Evolutionary conservation across 352 stramenopile species (phyloP).

Genomic region (Sclerospora graminicola): DNA sequence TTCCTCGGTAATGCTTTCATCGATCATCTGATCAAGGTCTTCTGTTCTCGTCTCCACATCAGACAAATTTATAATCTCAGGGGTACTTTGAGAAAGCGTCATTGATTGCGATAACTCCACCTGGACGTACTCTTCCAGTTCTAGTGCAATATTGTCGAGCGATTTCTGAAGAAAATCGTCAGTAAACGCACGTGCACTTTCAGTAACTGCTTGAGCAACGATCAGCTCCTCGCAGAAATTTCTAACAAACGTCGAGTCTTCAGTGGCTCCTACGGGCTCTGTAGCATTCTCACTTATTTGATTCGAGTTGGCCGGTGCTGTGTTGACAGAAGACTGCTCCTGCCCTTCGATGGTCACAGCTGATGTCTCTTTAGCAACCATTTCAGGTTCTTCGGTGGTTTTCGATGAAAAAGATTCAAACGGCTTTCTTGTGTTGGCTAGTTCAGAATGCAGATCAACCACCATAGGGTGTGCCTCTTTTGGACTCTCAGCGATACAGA

Average conservation of each 20-base stretch:
- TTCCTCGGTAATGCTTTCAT: slow-evolving; percentile 3
- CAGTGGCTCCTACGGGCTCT: slow-evolving; percentile 2
- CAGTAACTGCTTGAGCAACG: slow-evolving; percentile 17
- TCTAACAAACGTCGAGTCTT: slow-evolving; percentile 5
- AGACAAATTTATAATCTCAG: slow-evolving; percentile 20
- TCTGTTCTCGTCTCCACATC: slow-evolving; percentile 15
- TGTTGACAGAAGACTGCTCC: slow-evolving; percentile 3
- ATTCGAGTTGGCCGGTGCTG: background rate
- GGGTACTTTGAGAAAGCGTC: slow-evolving; percentile 22
- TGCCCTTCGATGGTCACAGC: background rate
- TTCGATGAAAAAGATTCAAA: slow-evolving; percentile 6
- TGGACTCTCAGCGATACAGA: too few species aligned
- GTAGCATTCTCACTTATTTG: slow-evolving; percentile 1
- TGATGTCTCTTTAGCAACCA: slow-evolving; percentile 6
- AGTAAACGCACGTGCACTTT: slow-evolving; percentile 33
- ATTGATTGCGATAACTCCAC: slow-evolving; percentile 46
- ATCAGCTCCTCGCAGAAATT: slow-evolving; percentile 24
- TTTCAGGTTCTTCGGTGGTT: slow-evolving; percentile 6
- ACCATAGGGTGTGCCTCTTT: slow-evolving; percentile 19
- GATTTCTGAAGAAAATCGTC: slow-evolving; percentile 36
- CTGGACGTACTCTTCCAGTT: slow-evolving; percentile 59
- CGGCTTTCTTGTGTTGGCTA: slow-evolving; percentile 3
- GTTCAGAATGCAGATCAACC: slow-evolving; percentile 7
- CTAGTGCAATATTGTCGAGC: slow-evolving; percentile 30
- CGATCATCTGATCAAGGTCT: background rate